Evolutionary conservation across 768 basidiomycete species (phyloP).

Genomic region (Neoboletus brunneissimus): DNA sequence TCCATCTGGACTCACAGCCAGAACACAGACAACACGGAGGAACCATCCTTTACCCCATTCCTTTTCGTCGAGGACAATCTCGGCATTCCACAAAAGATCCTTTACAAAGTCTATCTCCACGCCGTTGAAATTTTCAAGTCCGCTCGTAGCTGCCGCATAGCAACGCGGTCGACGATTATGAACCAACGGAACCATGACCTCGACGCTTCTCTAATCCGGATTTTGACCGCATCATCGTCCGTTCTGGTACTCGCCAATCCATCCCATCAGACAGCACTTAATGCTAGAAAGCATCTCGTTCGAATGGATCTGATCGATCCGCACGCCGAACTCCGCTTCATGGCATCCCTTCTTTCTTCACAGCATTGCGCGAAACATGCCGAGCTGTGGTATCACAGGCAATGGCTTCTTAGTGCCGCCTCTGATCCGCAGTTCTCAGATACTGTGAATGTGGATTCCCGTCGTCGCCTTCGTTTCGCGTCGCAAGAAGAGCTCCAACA

Average conservation of each 20-base stretch:
- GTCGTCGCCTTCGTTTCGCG: conserved; percentile 10
- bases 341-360: conserved; percentile 47
- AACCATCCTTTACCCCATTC: conserved; percentile 42
- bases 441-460: background rate
- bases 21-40: conserved; percentile 15
- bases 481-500: conserved; percentile 37
- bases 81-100: conserved; percentile 59
- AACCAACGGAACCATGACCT: background rate
- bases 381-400: conserved; percentile 67
- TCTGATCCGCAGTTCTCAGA: conserved; percentile 24
- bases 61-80: conserved; percentile 56
- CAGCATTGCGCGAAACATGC: conserved; percentile 62
- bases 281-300: conserved; percentile 55
- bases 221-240: conserved; percentile 37
- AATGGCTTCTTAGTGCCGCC: conserved; percentile 51
- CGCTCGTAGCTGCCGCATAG: conserved; percentile 14
- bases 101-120: conserved; percentile 50
- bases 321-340: conserved; percentile 46
- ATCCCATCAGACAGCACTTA: conserved; percentile 66
- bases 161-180: background rate
- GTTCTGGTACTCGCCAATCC: conserved; percentile 65
- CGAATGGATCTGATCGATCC: conserved; percentile 35
- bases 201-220: conserved; percentile 9
- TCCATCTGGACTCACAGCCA: conserved; percentile 40
- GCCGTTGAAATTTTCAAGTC: conserved; percentile 39